phyloP scores from a whole-genome alignment of 768 basidiomycete genomes.

The Termitomyces sp. region DNA sequence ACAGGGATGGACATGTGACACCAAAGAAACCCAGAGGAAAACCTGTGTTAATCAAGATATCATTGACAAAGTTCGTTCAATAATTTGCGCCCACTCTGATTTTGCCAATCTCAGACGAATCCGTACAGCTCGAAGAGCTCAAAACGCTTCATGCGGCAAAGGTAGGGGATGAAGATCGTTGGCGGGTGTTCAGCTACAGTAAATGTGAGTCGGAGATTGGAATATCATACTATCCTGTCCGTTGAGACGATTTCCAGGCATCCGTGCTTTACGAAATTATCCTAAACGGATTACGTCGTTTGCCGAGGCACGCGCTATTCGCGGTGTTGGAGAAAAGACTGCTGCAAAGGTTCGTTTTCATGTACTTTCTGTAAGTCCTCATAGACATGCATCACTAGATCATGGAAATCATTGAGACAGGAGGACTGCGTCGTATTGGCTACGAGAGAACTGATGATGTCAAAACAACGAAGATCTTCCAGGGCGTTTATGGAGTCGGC shows the following conservation, averaged over 20 bases:
- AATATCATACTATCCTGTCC: background rate
- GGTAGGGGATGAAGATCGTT: conserved; percentile 53
- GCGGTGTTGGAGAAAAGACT: conserved; percentile 69
- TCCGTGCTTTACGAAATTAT: conserved; percentile 50
- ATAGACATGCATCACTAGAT: conserved; percentile 40
- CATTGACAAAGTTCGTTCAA: conserved; percentile 56
- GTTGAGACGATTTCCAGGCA: conserved; percentile 34
- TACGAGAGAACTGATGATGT: conserved; percentile 68
- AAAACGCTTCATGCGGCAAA: conserved; percentile 61
- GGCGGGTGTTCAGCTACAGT: conserved; percentile 60
- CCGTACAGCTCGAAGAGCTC: conserved; percentile 57
- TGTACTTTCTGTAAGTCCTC: background rate
- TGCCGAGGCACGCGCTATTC: conserved; percentile 54
- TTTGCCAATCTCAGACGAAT: background rate
- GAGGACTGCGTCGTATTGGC: conserved; percentile 59
- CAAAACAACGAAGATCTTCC: conserved; percentile 50
- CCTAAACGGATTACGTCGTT: conserved; percentile 53
- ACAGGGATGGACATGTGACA: conserved; percentile 68
- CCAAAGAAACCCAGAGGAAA: conserved; percentile 27
- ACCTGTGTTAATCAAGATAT: conserved; percentile 65
- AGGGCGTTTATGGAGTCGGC: conserved; percentile 85
- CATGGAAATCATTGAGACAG: conserved; percentile 75
- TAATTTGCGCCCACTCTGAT: background rate
- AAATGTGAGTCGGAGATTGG: conserved; percentile 43
- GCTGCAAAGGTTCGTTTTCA: conserved; percentile 53